Evolutionary conservation across 2,329 filamentous ascomycete genomes (phyloP), one percentile per base, ranked within the genome.

Genomic region (Pseudocercospora eumusae): DNA sequence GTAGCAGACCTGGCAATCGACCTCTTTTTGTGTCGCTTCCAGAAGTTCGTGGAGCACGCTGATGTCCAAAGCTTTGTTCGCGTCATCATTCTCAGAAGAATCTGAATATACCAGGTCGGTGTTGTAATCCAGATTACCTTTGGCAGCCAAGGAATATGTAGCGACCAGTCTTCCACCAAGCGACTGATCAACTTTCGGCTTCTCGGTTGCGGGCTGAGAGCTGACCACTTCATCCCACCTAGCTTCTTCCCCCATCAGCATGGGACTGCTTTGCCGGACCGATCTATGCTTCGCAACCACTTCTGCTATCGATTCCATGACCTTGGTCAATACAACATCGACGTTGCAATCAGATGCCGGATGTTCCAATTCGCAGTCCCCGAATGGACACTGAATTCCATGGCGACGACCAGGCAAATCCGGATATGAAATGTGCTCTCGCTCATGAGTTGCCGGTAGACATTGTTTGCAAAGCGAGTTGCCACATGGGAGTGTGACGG

Each of bases 1-100:
- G 74, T 93, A 96, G 76, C 93, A 96, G 62, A 96, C 87, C 70
- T 95, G 91, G 68, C 93, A 97, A 71, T 96, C 92, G 71, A 96
- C 80, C 73, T 96, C 92, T 15, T 81, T 80, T 63, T 87, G 84
- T 2, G 86, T 81, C 1, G 81, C 79, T 25, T 88, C 83, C 68
- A 86, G 86, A 13, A 95, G 73, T 33, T 80, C 81, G 25, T 82
- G 77, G 27, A 92, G 76, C 8, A 88, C 70, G 8, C 71, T 74
- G 4, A 71, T 66, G 63, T 89, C 86, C 20, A 82, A 63, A 13
- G 73, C 64, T 44, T 66, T 66, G 56, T 76, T 73, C 1, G 73
- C 63, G 57, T 80, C 78, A 21, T 71, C 72, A 40, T 75, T 68
- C 11, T 74, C 71, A 4, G 75, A 73, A 4, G 53, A 33, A 27